These are phyloP conservation scores for Botrytis hyacinthi DNA, from an alignment of 2,329 filamentous ascomycete genomes.

Conservation along the genomic window DNA sequence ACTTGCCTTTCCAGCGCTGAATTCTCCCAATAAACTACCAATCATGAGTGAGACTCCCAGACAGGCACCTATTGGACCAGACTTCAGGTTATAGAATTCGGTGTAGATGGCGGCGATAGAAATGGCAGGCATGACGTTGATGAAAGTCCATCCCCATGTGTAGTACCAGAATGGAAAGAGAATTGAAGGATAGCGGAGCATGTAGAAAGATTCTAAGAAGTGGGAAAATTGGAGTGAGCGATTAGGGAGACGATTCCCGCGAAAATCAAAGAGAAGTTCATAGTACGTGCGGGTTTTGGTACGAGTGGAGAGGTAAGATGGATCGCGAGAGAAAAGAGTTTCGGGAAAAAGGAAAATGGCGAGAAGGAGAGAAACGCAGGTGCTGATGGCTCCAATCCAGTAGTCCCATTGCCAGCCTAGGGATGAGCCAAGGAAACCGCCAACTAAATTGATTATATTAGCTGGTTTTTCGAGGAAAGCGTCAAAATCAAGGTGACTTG, in stretches of 20 bases:
- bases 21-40: conserved; percentile 34
- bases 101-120: conserved; percentile 34
- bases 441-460: conserved; percentile 25
- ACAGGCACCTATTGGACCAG: conserved; percentile 35
- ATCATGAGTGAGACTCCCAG: conserved; percentile 32
- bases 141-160: conserved; percentile 35
- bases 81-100: conserved; percentile 29
- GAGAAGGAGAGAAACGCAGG: conserved; percentile 29
- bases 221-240: conserved; percentile 31
- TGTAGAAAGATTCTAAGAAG: conserved; percentile 34
- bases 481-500: neutral
- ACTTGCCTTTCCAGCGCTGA: conserved; percentile 32
- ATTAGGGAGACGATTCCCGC: conserved; percentile 32
- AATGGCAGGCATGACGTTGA: conserved; percentile 36
- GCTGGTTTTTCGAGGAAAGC: neutral
- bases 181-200: conserved; percentile 36
- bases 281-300: conserved; percentile 31
- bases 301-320: conserved; percentile 29
- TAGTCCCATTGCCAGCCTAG: conserved; percentile 38
- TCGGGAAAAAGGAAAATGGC: conserved; percentile 38
- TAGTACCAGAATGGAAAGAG: conserved; percentile 37
- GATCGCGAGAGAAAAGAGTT: conserved; percentile 36
- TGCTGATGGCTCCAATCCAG: conserved; percentile 35
- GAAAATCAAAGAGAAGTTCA: conserved; percentile 33
- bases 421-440: conserved; percentile 34